Percentiles rank a stretch among this genome's conserved stretches.
Evolutionary conservation across 148 eudicot genomes (phyloP).

Genomic region (Chenopodium berlandieri): DNA sequence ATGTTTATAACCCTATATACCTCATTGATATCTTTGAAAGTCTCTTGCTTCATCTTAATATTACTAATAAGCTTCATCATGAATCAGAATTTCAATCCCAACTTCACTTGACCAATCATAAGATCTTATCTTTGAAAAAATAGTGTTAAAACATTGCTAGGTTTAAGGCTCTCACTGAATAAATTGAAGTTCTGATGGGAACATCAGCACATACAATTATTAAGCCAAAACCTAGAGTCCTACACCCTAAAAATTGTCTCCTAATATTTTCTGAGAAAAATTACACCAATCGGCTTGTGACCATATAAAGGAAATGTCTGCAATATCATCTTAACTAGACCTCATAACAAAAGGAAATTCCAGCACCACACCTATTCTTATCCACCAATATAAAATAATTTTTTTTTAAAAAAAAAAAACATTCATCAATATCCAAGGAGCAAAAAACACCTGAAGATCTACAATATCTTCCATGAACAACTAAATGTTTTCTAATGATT

Average conservation of each 20-base stretch:
- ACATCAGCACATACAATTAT: too few species aligned
- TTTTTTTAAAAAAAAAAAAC: too few species aligned
- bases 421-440: neutral
- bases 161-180: too few species aligned
- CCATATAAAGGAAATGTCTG: neutral
- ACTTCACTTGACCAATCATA: neutral
- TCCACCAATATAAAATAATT: too few species aligned
- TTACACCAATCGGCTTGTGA: neutral
- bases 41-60: neutral
- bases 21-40: neutral
- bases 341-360: neutral
- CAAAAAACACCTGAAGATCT: too few species aligned
- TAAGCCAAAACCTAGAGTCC: too few species aligned
- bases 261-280: too few species aligned
- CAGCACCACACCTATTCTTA: neutral
- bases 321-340: too few species aligned
- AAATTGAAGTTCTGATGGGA: too few species aligned
- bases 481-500: neutral
- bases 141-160: too few species aligned
- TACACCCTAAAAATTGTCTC: too few species aligned
- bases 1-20: neutral
- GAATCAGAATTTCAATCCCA: neutral
- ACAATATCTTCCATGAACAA: neutral
- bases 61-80: neutral
- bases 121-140: too few species aligned